Percentiles rank a stretch among this genome's conserved stretches.
phyloP scores from a whole-genome alignment of 371 early-diverging fungal species.

The Dentiscutata heterogama region DNA sequence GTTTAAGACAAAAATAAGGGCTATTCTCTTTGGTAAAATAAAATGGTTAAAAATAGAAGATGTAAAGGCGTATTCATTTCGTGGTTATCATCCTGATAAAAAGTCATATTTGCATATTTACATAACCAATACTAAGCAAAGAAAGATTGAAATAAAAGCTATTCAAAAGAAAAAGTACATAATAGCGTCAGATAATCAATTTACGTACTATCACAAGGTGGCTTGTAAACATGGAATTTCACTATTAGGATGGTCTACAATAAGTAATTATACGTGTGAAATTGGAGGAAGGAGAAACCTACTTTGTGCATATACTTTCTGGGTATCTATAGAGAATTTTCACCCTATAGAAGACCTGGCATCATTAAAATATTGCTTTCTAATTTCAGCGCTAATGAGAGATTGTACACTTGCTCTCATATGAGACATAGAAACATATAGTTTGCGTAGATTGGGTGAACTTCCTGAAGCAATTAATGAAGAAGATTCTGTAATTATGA shows the following conservation, averaged over 20 bases:
- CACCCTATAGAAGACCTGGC: too few species aligned
- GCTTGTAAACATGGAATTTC: slow-evolving; percentile 29
- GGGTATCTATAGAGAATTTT: too few species aligned
- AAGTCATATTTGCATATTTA: slow-evolving; percentile 4
- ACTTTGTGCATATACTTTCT: too few species aligned
- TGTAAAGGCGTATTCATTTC: background rate
- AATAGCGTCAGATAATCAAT: slow-evolving; percentile 14
- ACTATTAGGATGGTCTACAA: background rate
- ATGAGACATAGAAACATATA: too few species aligned
- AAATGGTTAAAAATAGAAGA: background rate
- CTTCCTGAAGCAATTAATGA: too few species aligned
- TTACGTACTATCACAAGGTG: slow-evolving; percentile 28
- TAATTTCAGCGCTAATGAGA: background rate
- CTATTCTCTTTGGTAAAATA: background rate
- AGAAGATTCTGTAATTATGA: too few species aligned
- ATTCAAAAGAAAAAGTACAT: slow-evolving; percentile 10
- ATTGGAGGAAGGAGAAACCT: too few species aligned
- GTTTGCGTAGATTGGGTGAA: too few species aligned
- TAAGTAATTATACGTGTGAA: background rate
- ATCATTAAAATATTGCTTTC: background rate
- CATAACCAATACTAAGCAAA: slow-evolving; percentile 24
- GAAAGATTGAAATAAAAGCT: slow-evolving; percentile 8
- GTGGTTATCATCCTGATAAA: slow-evolving; percentile 25
- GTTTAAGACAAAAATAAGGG: background rate
- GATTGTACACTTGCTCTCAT: background rate